phyloP scores from a whole-genome alignment of 352 stramenopile genomes.

The Phytophthora pistaciae region DNA sequence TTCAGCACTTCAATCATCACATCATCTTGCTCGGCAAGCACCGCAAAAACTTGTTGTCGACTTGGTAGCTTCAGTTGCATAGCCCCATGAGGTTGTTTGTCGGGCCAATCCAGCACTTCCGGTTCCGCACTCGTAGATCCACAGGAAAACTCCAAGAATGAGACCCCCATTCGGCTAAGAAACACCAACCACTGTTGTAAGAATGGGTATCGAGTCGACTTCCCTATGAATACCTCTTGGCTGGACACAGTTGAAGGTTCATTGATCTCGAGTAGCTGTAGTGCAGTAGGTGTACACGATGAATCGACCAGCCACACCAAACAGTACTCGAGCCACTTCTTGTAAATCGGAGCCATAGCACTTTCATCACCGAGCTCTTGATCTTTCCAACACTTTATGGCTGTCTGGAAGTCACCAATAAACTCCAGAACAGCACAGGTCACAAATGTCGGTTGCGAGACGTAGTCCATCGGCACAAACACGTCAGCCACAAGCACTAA shows the following conservation, averaged over 20 bases:
- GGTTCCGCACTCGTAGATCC: background rate
- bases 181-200: slow-evolving; percentile 70
- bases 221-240: slow-evolving; percentile 48
- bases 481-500: slow-evolving; percentile 25
- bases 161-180: slow-evolving; percentile 34
- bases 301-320: slow-evolving; percentile 33
- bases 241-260: slow-evolving; percentile 27
- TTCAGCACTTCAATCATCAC: slow-evolving; percentile 72
- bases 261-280: slow-evolving; percentile 31
- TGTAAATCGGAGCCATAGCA: background rate
- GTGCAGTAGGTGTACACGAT: slow-evolving; percentile 35
- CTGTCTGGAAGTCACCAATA: slow-evolving; percentile 36
- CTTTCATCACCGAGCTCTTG: background rate
- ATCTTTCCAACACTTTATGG: slow-evolving; percentile 24
- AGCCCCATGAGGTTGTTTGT: background rate
- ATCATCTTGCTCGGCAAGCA: slow-evolving; percentile 78
- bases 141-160: slow-evolving; percentile 19
- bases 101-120: background rate
- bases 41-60: slow-evolving; percentile 47
- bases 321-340: slow-evolving; percentile 36
- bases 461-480: slow-evolving; percentile 27
- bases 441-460: slow-evolving; percentile 51
- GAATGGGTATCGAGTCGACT: slow-evolving; percentile 52
- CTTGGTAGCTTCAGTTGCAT: slow-evolving; percentile 27
- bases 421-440: slow-evolving; percentile 49